A percentile compares a stretch with the other conserved stretches of the same genome.
phyloP scores from a whole-genome alignment of 139 green algal species.

The Deuterostichococcus epilithicus region DNA sequence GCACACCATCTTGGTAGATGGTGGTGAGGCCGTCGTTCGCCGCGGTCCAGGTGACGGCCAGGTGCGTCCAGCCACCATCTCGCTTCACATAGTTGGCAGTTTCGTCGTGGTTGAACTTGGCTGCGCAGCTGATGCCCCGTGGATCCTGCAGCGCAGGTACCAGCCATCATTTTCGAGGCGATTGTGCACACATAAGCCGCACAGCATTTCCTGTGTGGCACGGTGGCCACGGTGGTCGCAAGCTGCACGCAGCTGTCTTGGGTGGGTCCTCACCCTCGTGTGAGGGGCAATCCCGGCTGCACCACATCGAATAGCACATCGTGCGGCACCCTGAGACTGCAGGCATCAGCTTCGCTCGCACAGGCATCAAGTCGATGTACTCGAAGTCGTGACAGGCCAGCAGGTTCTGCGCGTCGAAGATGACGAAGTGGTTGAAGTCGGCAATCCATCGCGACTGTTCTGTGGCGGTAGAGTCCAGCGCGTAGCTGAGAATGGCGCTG shows the following conservation, averaged over 20 bases:
- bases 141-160: too few species aligned
- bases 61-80: conserved; percentile 73
- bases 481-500: conserved; percentile 73
- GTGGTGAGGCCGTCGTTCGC: conserved; percentile 58
- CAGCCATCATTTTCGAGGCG: too few species aligned
- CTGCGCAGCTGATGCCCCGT: conserved; percentile 47
- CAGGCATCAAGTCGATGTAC: conserved; percentile 23
- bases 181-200: too few species aligned
- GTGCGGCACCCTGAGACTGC: not conserved
- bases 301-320: too few species aligned
- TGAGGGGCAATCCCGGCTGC: too few species aligned
- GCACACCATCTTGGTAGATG: conserved; percentile 78
- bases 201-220: too few species aligned
- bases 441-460: conserved; percentile 31
- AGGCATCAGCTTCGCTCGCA: not conserved
- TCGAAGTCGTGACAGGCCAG: conserved; percentile 76
- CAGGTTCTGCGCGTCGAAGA: conserved; percentile 55
- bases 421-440: conserved; percentile 83
- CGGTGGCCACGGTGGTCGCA: too few species aligned
- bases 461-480: conserved; percentile 45
- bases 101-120: conserved; percentile 33
- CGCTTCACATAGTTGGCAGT: conserved; percentile 53
- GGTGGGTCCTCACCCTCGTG: not conserved
- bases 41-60: conserved; percentile 78
- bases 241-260: conserved; percentile 13